phyloP scores from a whole-genome alignment of 805 yeast genomes.

The Wickerhamomyces hampshirensis region DNA sequence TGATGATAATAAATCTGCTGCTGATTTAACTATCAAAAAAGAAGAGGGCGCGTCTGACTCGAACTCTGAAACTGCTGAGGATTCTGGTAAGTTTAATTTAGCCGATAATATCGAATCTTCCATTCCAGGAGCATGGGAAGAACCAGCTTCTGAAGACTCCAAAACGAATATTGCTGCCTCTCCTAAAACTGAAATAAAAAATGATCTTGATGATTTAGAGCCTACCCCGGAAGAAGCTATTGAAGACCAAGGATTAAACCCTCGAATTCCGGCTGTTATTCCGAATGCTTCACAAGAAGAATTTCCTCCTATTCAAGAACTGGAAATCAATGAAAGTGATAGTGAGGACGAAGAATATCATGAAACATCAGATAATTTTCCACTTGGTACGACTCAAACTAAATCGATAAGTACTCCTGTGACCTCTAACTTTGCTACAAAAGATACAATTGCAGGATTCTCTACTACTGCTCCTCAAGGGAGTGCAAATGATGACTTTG shows the following conservation, averaged over 20 bases:
- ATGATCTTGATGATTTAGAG: slow-evolving; percentile 5
- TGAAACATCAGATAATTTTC: slow-evolving; percentile 13
- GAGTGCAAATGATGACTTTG: slow-evolving; percentile 34
- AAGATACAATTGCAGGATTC: slow-evolving; percentile 14
- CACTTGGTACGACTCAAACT: slow-evolving; percentile 11
- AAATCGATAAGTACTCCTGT: slow-evolving; percentile 13
- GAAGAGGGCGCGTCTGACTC: neutral
- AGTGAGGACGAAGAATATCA: slow-evolving; percentile 15
- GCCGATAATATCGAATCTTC: slow-evolving; percentile 23
- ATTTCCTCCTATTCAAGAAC: slow-evolving; percentile 29
- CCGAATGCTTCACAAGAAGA: slow-evolving; percentile 34
- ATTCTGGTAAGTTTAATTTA: slow-evolving; percentile 1
- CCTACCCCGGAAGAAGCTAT: slow-evolving; percentile 7
- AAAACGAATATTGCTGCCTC: slow-evolving; percentile 1
- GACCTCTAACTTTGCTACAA: slow-evolving; percentile 3
- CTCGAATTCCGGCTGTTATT: slow-evolving; percentile 1
- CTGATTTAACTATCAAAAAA: slow-evolving; percentile 9
- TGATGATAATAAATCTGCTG: slow-evolving; percentile 17
- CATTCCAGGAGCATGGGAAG: slow-evolving; percentile 28
- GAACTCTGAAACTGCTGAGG: neutral
- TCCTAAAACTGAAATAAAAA: neutral
- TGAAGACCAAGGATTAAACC: slow-evolving; percentile 4
- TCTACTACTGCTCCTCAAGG: slow-evolving; percentile 20
- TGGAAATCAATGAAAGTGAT: slow-evolving; percentile 14
- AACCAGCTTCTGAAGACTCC: slow-evolving; percentile 1